Conservation (phyloP, 108 stramenopile species). For the Schizochytrium sp. region DNA sequence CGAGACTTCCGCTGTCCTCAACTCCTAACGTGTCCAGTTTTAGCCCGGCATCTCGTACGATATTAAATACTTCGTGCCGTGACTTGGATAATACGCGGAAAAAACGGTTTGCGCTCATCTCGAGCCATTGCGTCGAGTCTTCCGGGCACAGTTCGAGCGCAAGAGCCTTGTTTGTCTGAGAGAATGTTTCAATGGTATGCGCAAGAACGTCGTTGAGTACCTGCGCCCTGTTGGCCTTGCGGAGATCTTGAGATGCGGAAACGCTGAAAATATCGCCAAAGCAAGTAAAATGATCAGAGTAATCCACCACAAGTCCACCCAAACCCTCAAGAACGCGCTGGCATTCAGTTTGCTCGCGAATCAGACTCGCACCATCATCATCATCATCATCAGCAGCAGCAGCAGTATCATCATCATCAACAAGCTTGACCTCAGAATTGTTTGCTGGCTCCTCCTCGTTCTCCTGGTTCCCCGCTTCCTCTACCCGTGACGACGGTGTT, state of each 20-base stretch:
- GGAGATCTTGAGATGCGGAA: neutral
- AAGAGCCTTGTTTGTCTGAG: neutral
- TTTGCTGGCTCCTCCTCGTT: no score
- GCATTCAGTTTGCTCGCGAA: neutral
- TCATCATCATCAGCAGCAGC: no score
- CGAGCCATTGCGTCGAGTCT: neutral
- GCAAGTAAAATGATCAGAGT: neutral
- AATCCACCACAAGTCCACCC: neutral
- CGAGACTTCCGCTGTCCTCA: neutral
- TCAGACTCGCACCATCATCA: neutral
- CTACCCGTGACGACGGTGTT: no score
- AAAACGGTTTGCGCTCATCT: neutral
- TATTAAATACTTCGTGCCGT: constrained; percentile 26
- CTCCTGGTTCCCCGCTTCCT: no score
- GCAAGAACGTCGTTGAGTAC: neutral
- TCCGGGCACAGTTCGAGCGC: neutral
- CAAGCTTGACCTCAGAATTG: no score
- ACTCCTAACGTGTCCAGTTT: neutral
- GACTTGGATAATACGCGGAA: neutral
- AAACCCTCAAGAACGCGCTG: neutral
- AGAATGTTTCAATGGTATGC: neutral
- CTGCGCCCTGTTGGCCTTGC: neutral
- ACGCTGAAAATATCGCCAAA: neutral
- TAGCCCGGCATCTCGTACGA: neutral
- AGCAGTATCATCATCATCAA: no score